These are phyloP conservation scores for Raffaelea ambrosiae DNA, from an alignment of 2,329 filamentous ascomycete species.

Conservation along the genomic window DNA sequence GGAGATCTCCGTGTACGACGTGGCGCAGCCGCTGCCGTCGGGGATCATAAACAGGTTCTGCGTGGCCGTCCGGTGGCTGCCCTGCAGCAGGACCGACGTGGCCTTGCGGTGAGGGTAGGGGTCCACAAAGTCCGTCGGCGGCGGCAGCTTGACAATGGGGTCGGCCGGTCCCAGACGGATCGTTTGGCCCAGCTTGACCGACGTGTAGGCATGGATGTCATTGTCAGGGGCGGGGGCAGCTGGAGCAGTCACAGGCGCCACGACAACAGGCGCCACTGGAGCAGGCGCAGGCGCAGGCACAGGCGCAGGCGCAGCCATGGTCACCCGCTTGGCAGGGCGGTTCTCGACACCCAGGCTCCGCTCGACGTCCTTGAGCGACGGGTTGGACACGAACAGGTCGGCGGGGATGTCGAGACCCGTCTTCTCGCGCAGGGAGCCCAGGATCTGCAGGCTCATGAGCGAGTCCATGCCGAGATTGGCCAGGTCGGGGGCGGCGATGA, in stretches of 20 bases:
- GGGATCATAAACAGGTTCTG: slow-evolving; percentile 46
- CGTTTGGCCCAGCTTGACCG: slow-evolving; percentile 19
- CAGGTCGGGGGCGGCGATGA: slow-evolving; percentile 43
- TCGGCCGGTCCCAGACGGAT: slow-evolving; percentile 19
- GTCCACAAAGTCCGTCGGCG: slow-evolving; percentile 28
- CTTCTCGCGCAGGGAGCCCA: slow-evolving; percentile 45
- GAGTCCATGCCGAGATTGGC: slow-evolving; percentile 52
- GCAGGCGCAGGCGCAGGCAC: slow-evolving; percentile 12
- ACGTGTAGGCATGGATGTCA: not conserved
- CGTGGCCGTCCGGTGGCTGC: slow-evolving; percentile 37
- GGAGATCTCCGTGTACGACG: slow-evolving; percentile 56
- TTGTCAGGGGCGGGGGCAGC: slow-evolving; percentile 10
- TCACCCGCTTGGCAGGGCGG: slow-evolving; percentile 17
- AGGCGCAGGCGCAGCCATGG: slow-evolving; percentile 17
- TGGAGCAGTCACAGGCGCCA: slow-evolving; percentile 14
- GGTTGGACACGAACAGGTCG: slow-evolving; percentile 53
- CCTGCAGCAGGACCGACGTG: slow-evolving; percentile 37
- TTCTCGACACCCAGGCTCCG: slow-evolving; percentile 48
- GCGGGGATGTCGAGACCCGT: slow-evolving; percentile 45
- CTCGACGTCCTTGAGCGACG: slow-evolving; percentile 57
- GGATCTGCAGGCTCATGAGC: slow-evolving; percentile 47
- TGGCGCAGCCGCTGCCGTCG: slow-evolving; percentile 51
- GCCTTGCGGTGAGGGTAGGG: slow-evolving; percentile 42
- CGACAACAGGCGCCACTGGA: slow-evolving; percentile 16
- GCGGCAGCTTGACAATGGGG: slow-evolving; percentile 35